Base-by-base conservation (phyloP, 2,329 filamentous ascomycete genomes). In the Curvularia eragrostidis region DNA sequence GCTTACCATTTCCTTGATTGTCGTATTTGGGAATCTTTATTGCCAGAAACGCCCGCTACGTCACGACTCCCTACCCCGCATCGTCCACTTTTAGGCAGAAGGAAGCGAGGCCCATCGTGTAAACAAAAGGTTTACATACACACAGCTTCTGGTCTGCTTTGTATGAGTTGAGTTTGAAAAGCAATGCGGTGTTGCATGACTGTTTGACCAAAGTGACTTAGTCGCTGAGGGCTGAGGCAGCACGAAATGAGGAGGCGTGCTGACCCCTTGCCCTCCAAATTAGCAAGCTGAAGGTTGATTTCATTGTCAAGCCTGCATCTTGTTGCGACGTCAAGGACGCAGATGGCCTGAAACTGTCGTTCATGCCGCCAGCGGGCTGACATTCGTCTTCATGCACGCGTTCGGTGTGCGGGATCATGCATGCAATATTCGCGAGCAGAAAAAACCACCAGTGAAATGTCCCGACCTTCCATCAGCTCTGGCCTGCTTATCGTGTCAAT, bases 331-430 rank as follows among this genome's bases (percentile, higher is more conserved):
- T 3, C 34, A 36, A 36, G 28, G 21, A 15, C 7, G 12, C 10
- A 50, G 3, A 1, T 32, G 18, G 19, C 9, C 23, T 36, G 41
- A 28, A 23, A 36, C 12, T 54, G 50, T 21, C 34, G 4, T 44
- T 36, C 21, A 23, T 39, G 13, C 51, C 39, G 36, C 6, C 28
- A 21, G 28, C 39, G 19, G 21, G 38, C 28, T 39, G 41, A 50
- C 46, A 32, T 39, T 32, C 46, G 28, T 39, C 39, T 32, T 21
- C 30, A 38, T 58, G 44, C 55, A 54, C 28, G 32, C n/a, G 39
- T 34, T 19, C 12, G 43, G 26, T 38, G 39, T 39, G 55, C 19
- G 30, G 55, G 46, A 28, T 46, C 39, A 46, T 58, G 55, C 55
- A 53, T 50, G 38, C 30, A 34, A 28, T 47, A 42, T 30, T 44